phyloP scores from a whole-genome alignment of 2,329 filamentous ascomycete genomes.

The Botrytis porri region DNA sequence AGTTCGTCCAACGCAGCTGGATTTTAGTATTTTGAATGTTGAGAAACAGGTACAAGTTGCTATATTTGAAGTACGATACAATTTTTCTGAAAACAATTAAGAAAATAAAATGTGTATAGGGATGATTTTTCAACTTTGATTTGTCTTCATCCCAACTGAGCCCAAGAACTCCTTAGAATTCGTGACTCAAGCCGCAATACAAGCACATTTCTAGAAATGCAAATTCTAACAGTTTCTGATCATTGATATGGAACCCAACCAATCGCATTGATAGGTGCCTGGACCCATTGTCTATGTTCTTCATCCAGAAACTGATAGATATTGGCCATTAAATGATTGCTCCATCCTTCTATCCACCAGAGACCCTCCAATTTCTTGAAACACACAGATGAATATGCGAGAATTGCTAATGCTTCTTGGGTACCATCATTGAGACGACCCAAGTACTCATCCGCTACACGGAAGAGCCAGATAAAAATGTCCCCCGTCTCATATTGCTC shows the following conservation, averaged over 20 bases:
- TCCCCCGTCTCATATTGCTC: conserved; percentile 38
- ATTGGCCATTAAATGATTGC: conserved; percentile 34
- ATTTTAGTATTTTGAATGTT: background rate
- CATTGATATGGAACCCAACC: conserved; percentile 22
- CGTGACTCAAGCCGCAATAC: background rate
- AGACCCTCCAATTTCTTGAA: conserved; percentile 35
- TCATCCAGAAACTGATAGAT: conserved; percentile 38
- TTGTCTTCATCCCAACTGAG: background rate
- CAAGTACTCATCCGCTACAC: conserved; percentile 39
- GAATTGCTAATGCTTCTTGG: conserved; percentile 38
- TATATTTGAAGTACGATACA: background rate
- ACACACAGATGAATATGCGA: conserved; percentile 37
- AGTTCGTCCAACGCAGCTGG: background rate
- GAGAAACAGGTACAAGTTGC: background rate
- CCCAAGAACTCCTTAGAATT: background rate
- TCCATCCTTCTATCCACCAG: conserved; percentile 41
- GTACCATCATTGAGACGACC: conserved; percentile 38
- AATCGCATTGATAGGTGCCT: conserved; percentile 30
- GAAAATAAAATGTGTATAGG: background rate
- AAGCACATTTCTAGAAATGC: background rate
- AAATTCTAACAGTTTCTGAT: background rate
- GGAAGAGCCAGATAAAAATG: conserved; percentile 42
- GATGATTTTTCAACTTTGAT: background rate
- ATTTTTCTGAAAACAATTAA: background rate
- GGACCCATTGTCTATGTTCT: conserved; percentile 38